phyloP scores from a whole-genome alignment of 1,284 basidiomycete genomes.

The Leccinum pachyderme region DNA sequence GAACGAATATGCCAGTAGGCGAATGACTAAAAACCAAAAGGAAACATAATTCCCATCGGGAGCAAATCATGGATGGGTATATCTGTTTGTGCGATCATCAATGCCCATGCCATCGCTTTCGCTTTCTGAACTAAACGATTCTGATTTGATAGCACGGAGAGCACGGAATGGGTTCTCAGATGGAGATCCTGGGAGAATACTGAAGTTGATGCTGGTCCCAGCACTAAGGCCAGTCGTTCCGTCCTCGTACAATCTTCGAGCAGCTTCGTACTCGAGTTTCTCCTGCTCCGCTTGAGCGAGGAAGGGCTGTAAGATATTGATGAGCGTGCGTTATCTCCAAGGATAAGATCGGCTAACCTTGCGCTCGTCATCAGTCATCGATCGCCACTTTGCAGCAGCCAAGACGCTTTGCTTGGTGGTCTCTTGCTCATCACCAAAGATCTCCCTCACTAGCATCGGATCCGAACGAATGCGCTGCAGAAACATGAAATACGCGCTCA shows the following conservation, averaged over 20 bases:
- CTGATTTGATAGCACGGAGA: slow-evolving; percentile 57
- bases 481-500: slow-evolving; percentile 95
- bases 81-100: slow-evolving; percentile 44
- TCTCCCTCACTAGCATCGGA: slow-evolving; percentile 66
- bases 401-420: slow-evolving; percentile 94
- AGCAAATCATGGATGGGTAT: slow-evolving; percentile 27
- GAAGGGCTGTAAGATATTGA: slow-evolving; percentile 63
- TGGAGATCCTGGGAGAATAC: slow-evolving; percentile 66
- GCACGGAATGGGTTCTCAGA: slow-evolving; percentile 42
- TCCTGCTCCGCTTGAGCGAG: slow-evolving; percentile 88
- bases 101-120: slow-evolving; percentile 59
- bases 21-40: slow-evolving; percentile 13
- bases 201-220: slow-evolving; percentile 74
- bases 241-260: slow-evolving; percentile 79
- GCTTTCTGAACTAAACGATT: slow-evolving; percentile 52
- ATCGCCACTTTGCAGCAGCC: slow-evolving; percentile 90
- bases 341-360: slow-evolving; percentile 54
- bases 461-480: slow-evolving; percentile 83
- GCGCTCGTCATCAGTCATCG: slow-evolving; percentile 88
- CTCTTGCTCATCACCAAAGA: slow-evolving; percentile 92
- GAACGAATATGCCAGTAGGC: slow-evolving; percentile 19
- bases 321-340: slow-evolving; percentile 2
- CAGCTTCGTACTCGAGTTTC: slow-evolving; percentile 88
- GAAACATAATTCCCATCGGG: slow-evolving; percentile 6
- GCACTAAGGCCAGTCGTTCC: slow-evolving; percentile 66